Percentiles rank a stretch among this genome's conserved stretches.
Conservation (phyloP, 495 filamentous ascomycete genomes). For the Hypoxylon lienhwacheense region DNA sequence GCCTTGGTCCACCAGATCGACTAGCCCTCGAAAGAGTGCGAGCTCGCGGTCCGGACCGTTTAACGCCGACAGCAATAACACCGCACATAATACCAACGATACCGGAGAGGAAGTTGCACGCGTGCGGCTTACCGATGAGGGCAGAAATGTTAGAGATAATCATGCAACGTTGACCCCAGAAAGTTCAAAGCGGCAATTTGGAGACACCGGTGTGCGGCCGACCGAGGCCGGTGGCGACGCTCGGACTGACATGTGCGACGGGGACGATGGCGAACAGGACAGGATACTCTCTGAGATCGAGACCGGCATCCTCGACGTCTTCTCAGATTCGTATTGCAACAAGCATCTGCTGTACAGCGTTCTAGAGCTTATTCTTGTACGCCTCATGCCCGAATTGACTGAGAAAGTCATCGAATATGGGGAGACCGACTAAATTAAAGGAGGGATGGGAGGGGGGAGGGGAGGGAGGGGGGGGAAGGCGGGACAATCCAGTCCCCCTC, state of each 20-base stretch:
- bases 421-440: slow-evolving; percentile 65
- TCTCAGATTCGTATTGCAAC: slow-evolving; percentile 83
- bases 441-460: too few species aligned
- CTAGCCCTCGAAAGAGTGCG: slow-evolving; percentile 27
- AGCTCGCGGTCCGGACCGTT: slow-evolving; percentile 38
- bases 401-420: slow-evolving; percentile 74
- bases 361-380: slow-evolving; percentile 74
- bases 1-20: slow-evolving; percentile 29
- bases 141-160: slow-evolving; percentile 41
- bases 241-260: slow-evolving; percentile 37
- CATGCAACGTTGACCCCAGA: slow-evolving; percentile 45
- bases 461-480: too few species aligned
- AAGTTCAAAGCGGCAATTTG: slow-evolving; percentile 46
- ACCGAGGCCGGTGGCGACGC: slow-evolving; percentile 32
- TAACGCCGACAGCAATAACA: slow-evolving; percentile 33
- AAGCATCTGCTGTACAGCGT: slow-evolving; percentile 81
- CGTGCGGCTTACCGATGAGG: slow-evolving; percentile 38
- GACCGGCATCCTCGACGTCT: slow-evolving; percentile 65
- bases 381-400: slow-evolving; percentile 80
- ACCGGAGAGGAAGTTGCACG: slow-evolving; percentile 38
- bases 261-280: slow-evolving; percentile 39
- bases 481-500: slow-evolving; percentile 20
- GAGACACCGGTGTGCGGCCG: slow-evolving; percentile 36
- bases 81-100: slow-evolving; percentile 29
- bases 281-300: slow-evolving; percentile 52